Base-by-base conservation (phyloP, 352 stramenopile genomes). In the Phytophthora cryptogea region DNA sequence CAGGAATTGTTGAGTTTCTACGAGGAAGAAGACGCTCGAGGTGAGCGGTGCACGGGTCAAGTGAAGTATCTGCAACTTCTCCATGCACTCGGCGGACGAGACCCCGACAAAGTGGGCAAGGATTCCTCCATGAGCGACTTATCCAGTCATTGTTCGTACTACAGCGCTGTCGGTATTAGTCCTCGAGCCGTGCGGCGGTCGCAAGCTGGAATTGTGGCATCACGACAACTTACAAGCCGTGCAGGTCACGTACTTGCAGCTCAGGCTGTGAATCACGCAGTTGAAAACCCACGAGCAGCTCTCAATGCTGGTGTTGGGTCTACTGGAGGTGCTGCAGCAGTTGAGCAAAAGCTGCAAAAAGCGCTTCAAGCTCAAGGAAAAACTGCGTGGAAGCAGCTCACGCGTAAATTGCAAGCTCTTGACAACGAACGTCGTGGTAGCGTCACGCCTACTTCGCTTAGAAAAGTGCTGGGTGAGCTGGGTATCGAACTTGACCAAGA, bases 91-190 rank as follows among this genome's bases (percentile, higher is more conserved):
- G 83, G 83, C 2, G 83, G 83, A 0, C 73, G 78, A 32, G 83
- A 92, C 42, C 80, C 83, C 0, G 80, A 92, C 42, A 71, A 71
- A 42, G 57, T 63, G 4, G 63, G 63, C 32, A 83, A 74, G 23
- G 44, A 89, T 43, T 80, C 83, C 16, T 71, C 58, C 5, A 74
- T 87, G 74, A 89, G 78, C 44, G 83, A 92, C 28, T 41, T 89
- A 2, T 89, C 80, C 2, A 90, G 80, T 62, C 81, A 90, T 50
- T 92, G 83, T 43, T 89, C 80, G 7, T 92, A 92, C 70, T 92
- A 92, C 66, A 86, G 66, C 51, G 74, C 80, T 5, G 83, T 92
- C 27, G 75, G 62, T 11, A 90, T 89, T 46, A 89, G 80, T 46
- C 80, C 77, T 36, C 78, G 75, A 5, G 64, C 66, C 17, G 78